Percentiles rank a stretch among this genome's conserved stretches.
These are phyloP conservation scores for Boletales sp. DNA, from an alignment of 768 basidiomycete genomes.

Conservation along the genomic window DNA sequence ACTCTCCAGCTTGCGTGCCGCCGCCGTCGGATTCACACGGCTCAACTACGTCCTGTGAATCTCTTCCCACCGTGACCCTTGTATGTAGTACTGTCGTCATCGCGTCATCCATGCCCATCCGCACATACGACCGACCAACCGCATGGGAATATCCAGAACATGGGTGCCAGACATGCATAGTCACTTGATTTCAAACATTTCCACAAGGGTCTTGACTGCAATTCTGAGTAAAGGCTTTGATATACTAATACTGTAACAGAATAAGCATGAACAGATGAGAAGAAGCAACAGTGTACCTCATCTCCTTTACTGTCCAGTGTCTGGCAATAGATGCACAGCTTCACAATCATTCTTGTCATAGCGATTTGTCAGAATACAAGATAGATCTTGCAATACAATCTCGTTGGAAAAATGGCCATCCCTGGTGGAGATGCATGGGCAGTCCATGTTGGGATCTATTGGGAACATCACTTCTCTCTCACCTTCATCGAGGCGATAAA, in stretches of 20 bases:
- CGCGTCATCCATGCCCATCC: slow-evolving; percentile 31
- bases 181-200: not conserved
- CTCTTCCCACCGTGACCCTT: slow-evolving; percentile 86
- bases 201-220: not conserved
- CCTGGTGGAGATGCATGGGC: not conserved
- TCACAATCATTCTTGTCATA: not conserved
- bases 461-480: slow-evolving; percentile 3
- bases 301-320: slow-evolving; percentile 3
- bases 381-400: too few species aligned
- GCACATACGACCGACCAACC: slow-evolving; percentile 44
- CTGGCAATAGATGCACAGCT: slow-evolving; percentile 3
- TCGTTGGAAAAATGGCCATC: too few species aligned
- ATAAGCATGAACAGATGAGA: not conserved
- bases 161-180: too few species aligned
- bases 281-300: not conserved
- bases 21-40: slow-evolving; percentile 84
- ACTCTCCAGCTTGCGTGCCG: slow-evolving; percentile 86
- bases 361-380: not conserved
- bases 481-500: slow-evolving; percentile 1
- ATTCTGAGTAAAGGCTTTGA: not conserved
- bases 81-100: slow-evolving; percentile 75
- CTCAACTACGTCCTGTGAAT: slow-evolving; percentile 86
- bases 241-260: slow-evolving; percentile 4
- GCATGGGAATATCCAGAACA: slow-evolving; percentile 86
- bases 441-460: not conserved